Base-by-base conservation (phyloP, 78 protist species). In the Creolimax fragrantissima region DNA sequence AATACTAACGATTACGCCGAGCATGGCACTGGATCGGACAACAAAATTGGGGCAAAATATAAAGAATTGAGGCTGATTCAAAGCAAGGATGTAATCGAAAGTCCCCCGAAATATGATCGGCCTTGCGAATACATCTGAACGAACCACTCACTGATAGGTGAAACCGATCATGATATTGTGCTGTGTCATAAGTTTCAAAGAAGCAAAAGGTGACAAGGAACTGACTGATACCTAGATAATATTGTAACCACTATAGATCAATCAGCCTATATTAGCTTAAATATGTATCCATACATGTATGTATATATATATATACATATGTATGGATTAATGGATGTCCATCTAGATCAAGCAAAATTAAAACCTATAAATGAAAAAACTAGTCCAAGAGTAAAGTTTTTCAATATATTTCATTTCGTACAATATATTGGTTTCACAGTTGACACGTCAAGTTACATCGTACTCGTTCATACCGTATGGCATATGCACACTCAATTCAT, bases 51-150 rank as follows among this genome's bases (percentile, higher is more conserved):
- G 47, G 11, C 90, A 39, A 44, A 32, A 35, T 5, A 24, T 42
- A 44, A 17, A 4, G 91, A 89, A 42, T 83, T 89, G 84, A n/a
- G 91, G 6, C 91, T 89, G 37, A 44, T 89, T 7, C 84, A 45
- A 44, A 89, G 81, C 67, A 89, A 89, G 67, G 81, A 37, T 45
- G 58, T 35, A 6, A 86, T 86, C 41, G 90, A 86, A 84, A 32
- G 6, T 37, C 88, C 88, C 44, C 43, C 32, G 32, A 24, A 35
- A 24, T 35, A 7, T 37, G 35, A 24, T 84, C 44, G 32, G 43
- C 44, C n/a, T 35, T 84, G 88, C 36, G 5, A 84, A 24, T 11
- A 84, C 2, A 6, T 84, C 32, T 84, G 88, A 84, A 84, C 32
- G n/a, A 35, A 84, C 7, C 88, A 84, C 74, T 24, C 74, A 58